Base-by-base conservation (phyloP, 2,329 filamentous ascomycete genomes). In the Thielaviopsis populi region DNA sequence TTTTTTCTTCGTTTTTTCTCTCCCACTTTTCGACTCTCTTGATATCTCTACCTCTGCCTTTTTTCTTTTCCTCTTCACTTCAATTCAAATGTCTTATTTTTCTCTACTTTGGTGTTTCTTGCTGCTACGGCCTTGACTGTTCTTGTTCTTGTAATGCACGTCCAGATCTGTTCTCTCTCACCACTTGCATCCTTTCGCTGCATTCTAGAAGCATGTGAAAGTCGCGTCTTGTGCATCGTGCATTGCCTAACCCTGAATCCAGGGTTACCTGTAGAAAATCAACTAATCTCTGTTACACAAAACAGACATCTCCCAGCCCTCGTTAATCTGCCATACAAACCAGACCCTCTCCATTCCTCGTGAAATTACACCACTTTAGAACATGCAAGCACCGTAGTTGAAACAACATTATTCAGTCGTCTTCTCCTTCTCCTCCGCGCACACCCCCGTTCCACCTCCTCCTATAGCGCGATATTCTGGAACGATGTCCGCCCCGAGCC, bases 401-500 rank as follows among this genome's bases (percentile, higher is more conserved):
- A 13, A 15, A 6, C 13, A 19, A 5, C n/a, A 48, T 48, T 43
- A 48, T 22, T 24, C 42, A n/a, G n/a, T 42, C 22, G 13, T 17
- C 13, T 53, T 17, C 43, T 10, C 19, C 17, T 11, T 62, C 42
- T 53, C 30, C 46, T 11, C 48, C 56, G 40, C 43, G 54, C 19
- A 50, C 46, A n/a, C 13, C 40, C 40, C 8, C 19, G 19, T 33
- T 5, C 27, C 27, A 4, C 27, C 19, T 37, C 17, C 24, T 15
- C 22, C 22, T 62, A 63, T 50, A 63, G 59, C 22, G 65, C 62
- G 59, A 66, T 66, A 37, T 66, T 64, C 62, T 66, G 65, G 41
- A 66, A 66, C 40, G 62, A 64, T 13, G 62, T 46, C 41, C 59
- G 42, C 19, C 37, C 62, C 1, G 61, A 56, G 24, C 61, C 40